These are phyloP conservation scores for Phytophthora kernoviae DNA, from an alignment of 352 stramenopile genomes.

Conservation along the genomic window DNA sequence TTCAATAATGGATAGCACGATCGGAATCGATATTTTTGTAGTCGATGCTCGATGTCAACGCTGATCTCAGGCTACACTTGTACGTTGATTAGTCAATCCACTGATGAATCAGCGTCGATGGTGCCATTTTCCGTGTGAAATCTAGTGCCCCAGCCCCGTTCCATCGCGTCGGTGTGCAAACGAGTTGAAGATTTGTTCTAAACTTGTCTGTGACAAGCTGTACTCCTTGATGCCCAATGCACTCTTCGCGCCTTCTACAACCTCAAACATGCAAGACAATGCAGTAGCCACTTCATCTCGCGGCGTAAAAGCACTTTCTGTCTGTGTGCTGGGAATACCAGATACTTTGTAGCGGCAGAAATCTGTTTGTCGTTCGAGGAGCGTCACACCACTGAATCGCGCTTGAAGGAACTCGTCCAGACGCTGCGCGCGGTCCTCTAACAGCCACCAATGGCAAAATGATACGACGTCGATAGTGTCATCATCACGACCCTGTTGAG, in stretches of 20 bases:
- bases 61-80: too few relatives aligned
- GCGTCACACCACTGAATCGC: conserved; percentile 34
- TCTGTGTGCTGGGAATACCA: background rate
- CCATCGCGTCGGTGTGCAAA: conserved; percentile 64
- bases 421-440: conserved; percentile 53
- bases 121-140: background rate
- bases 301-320: background rate
- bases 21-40: too few relatives aligned
- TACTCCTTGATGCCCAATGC: conserved; percentile 82
- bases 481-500: conserved; percentile 22
- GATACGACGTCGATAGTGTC: conserved; percentile 29
- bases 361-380: conserved; percentile 68
- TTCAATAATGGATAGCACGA: too few relatives aligned
- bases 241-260: conserved; percentile 64
- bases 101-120: too few relatives aligned
- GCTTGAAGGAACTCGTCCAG: conserved; percentile 44
- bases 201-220: conserved; percentile 85
- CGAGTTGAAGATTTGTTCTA: conserved; percentile 94
- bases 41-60: too few relatives aligned
- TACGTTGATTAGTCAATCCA: too few relatives aligned
- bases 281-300: conserved; percentile 12
- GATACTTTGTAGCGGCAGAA: conserved; percentile 68
- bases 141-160: background rate
- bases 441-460: conserved; percentile 69
- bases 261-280: conserved; percentile 74